Evolutionary conservation across 768 basidiomycete genomes (phyloP), one percentile per base, ranked within the genome.

Genomic region (Mycena amicta): DNA sequence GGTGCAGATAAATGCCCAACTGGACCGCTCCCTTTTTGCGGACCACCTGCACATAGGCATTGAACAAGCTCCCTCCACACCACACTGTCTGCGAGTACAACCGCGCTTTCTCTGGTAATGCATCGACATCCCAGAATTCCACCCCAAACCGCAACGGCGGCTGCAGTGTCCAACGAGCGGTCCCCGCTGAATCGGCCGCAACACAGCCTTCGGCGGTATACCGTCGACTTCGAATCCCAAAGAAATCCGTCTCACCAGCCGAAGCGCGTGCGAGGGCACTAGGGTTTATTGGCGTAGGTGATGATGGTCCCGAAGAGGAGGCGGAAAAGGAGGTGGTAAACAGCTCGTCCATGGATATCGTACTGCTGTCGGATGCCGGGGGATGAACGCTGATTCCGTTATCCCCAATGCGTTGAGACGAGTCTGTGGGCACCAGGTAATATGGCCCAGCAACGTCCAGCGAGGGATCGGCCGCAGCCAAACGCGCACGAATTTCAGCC

Each of bases 61-160:
- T 93, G 78, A 87, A 95, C 66, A 92, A 75, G 65, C 84, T 92
- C 8, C 95, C 95, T 2, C 90, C 93, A 68, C 94, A 92, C 85
- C 92, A 95, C 53, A 95, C 80, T 2, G 94, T 97, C 54, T 87
- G 85, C 6, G 90, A 92, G 70, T 95, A 87, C 51, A 92, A 72
- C 16, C 93, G 80, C 51, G 86, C 85, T 74, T 95, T 96, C 74
- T 96, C 94, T 57, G 87, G 88, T 37, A 97, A 79, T 30, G 79
- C 74, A 59, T 90, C 88, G 20, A 93, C 81, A 66, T 90, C 89
- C 89, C 91, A 95, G 69, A 96, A 96, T 72, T 96, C 94, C 52
- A 93, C 91, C 8, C 85, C 84, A 68, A 96, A 93, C 22, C 94
- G 83, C 72, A 80, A 90, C 0, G 95, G 95, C 45, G 89, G 86